Evolutionary conservation across 441 rosid genomes (phyloP), one percentile per base, ranked within the genome.

Genomic region (Geranium incanum): DNA sequence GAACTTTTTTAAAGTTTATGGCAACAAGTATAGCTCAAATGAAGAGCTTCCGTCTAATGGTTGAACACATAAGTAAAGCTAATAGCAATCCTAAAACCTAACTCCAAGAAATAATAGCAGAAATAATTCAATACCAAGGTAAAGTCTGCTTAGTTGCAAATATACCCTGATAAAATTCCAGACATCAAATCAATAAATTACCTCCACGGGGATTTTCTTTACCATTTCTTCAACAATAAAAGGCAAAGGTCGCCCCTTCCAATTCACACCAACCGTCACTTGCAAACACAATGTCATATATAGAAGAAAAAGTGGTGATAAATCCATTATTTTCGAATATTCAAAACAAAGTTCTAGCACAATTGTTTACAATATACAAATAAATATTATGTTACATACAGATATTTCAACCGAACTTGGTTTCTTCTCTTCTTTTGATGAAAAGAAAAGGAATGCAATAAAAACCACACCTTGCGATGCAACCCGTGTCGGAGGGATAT

Each of bases 191-290:
- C 75, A 75, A 83, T 73, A 75, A 75, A 81, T 82, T 89, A 89
- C 96, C 97, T 93, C 80, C 16, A 60, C 18, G 73, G 66, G 71
- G 71, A 79, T 70, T 39, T 4, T 7, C 8, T 39, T 5, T 39
- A 39, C 8, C 8, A 4, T 5, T 39, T 7, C 6, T 39, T 39
- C 43, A 7, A 80, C 86, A 86, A 83, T 76, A 88, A 82, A 81
- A 89, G 72, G 90, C 84, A 77, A 81, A 86, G 85, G 82, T 79
- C 74, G 71, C 3, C 74, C 87, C 84, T 84, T 89, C 83, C 87
- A 86, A 84, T 88, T 89, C 82, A 91, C 86, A 85, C 86, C 93
- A 85, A 81, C 80, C 71, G 72, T 78, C 88, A 89, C 94, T 93
- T 89, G 96, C 95, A 93, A 91, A 84, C 91, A 89, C 87, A 87